phyloP scores from a whole-genome alignment of 805 yeast species.

The Candida orba region DNA sequence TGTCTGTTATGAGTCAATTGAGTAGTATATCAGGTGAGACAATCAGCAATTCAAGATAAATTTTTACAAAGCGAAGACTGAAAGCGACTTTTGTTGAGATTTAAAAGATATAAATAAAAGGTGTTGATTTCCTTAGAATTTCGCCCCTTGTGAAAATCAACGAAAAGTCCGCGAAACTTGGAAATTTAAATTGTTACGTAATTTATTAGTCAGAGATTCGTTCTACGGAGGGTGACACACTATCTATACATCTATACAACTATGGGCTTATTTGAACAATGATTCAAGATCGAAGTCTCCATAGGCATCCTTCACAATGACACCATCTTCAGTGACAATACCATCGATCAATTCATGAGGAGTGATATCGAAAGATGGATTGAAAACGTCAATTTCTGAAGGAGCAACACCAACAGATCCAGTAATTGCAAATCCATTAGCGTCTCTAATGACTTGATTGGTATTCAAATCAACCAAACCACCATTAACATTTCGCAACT shows the following conservation, averaged over 20 bases:
- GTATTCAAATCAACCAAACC: conserved; percentile 35
- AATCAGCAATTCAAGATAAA: not conserved
- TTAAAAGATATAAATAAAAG: not conserved
- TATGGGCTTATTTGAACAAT: conserved; percentile 7
- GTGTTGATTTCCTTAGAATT: not conserved
- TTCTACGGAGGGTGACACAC: not conserved
- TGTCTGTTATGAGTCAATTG: not conserved
- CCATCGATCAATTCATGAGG: conserved; percentile 79
- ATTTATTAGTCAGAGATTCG: no score
- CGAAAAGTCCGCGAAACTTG: conserved; percentile 2
- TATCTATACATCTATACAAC: not conserved
- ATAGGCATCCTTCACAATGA: conserved; percentile 38
- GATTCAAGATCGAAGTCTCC: conserved; percentile 44
- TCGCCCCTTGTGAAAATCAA: conserved; percentile 1
- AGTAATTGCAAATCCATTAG: conserved; percentile 25
- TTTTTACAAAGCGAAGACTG: not conserved
- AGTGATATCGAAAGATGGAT: conserved; percentile 93
- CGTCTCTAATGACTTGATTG: conserved; percentile 22
- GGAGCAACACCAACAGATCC: conserved; percentile 76
- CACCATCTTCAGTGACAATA: conserved; percentile 78
- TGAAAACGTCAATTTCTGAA: conserved; percentile 82
- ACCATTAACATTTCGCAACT: conserved; percentile 73
- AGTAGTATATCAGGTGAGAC: no score
- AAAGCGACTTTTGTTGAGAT: not conserved
- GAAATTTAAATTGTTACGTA: not conserved